These are phyloP conservation scores for Nakazawaea peltata DNA, from an alignment of 805 yeast species.

Conservation along the genomic window DNA sequence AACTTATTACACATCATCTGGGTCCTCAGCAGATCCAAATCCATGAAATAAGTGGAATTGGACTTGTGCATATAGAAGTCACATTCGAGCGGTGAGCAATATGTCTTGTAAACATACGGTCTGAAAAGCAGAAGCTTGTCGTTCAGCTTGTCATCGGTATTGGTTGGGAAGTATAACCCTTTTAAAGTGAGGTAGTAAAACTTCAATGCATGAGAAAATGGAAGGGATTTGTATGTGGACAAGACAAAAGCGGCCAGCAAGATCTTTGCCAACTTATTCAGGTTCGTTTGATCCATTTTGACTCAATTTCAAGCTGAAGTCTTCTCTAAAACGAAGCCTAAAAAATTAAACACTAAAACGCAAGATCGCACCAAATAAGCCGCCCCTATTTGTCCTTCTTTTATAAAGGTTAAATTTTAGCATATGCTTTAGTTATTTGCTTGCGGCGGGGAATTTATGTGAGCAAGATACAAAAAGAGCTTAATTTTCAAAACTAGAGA, in stretches of 20 bases:
- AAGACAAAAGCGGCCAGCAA: not conserved
- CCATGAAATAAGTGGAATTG: slow-evolving; percentile 78
- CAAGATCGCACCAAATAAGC: no score
- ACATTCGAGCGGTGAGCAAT: slow-evolving; percentile 43
- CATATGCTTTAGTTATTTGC: no score
- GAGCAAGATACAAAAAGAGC: no score
- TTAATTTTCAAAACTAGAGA: no score
- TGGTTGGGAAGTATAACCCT: not conserved
- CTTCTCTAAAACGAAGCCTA: no score
- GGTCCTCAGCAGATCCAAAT: slow-evolving; percentile 73
- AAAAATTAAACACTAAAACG: no score
- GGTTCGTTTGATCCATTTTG: no score
- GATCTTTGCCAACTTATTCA: not conserved
- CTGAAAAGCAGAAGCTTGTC: not conserved
- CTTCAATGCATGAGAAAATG: not conserved
- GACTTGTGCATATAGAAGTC: slow-evolving; percentile 85
- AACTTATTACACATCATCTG: slow-evolving; percentile 50
- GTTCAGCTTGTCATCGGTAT: not conserved
- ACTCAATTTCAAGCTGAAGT: no score
- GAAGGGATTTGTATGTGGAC: not conserved
- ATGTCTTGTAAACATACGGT: not conserved
- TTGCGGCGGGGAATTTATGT: no score
- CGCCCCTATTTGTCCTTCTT: no score
- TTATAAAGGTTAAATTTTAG: no score
- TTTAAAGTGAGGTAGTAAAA: not conserved